Evolutionary conservation across 179 eudicot genomes (phyloP).

Genomic region (Drosera spatulata): DNA sequence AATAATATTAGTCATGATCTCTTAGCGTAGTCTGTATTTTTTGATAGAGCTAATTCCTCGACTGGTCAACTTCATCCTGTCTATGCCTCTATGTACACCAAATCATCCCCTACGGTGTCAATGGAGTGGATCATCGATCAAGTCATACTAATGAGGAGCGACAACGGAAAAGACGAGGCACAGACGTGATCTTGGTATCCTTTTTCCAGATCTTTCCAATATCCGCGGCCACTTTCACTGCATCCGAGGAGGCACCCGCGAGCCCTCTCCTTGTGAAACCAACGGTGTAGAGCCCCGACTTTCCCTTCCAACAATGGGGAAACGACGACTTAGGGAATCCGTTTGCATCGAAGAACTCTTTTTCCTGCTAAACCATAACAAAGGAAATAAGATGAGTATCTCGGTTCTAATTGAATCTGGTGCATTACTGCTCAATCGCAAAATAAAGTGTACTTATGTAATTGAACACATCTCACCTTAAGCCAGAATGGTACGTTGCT

Average conservation of each 20-base stretch:
- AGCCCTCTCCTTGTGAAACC: constrained; percentile 29
- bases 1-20: too few species aligned
- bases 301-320: constrained; percentile 6
- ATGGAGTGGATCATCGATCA: too few species aligned
- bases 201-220: constrained; percentile 45
- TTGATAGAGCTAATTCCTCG: too few species aligned
- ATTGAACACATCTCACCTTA: constrained; percentile 22
- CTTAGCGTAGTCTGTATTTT: too few species aligned
- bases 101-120: too few species aligned
- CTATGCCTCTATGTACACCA: too few species aligned
- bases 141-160: too few species aligned
- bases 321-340: constrained; percentile 31
- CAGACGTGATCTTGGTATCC: constrained; percentile 19
- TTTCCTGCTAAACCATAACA: constrained; percentile 24
- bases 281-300: constrained; percentile 41
- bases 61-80: too few species aligned
- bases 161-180: too few species aligned
- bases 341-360: constrained; percentile 32
- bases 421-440: not conserved
- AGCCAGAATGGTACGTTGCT: constrained; percentile 66
- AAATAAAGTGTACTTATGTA: not conserved
- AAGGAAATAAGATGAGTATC: not conserved
- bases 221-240: constrained; percentile 41
- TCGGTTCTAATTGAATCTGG: not conserved
- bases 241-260: constrained; percentile 37